Evolutionary conservation across 805 yeast genomes (phyloP).

Genomic region (Helenozyma rhizophorensis): DNA sequence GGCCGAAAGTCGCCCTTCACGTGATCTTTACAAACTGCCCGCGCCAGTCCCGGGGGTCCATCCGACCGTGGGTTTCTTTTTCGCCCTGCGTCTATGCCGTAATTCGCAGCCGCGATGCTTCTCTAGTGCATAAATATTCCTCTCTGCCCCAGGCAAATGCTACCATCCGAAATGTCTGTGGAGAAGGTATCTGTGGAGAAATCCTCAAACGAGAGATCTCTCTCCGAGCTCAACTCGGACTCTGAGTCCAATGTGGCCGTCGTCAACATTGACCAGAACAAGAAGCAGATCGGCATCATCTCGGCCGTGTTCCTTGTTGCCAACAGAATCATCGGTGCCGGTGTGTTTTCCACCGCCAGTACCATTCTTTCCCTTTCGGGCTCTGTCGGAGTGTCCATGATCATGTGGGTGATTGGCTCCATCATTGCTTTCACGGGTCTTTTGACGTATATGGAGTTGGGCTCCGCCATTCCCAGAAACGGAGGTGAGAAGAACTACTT

Average conservation of each 20-base stretch:
- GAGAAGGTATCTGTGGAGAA: no score
- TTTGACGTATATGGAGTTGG: slow-evolving; percentile 75
- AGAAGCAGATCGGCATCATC: slow-evolving; percentile 41
- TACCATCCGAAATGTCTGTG: slow-evolving; percentile 5
- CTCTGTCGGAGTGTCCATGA: slow-evolving; percentile 65
- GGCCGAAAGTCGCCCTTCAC: no score
- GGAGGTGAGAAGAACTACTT: slow-evolving; percentile 86
- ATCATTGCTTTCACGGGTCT: slow-evolving; percentile 49
- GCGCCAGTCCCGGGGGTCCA: no score
- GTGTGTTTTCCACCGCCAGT: slow-evolving; percentile 18
- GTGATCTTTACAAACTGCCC: no score
- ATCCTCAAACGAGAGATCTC: slow-evolving; percentile 13
- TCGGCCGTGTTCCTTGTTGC: slow-evolving; percentile 29
- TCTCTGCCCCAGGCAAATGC: no score
- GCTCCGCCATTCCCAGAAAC: slow-evolving; percentile 69
- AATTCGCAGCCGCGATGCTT: no score
- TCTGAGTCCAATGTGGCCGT: slow-evolving; percentile 17
- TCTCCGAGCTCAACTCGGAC: slow-evolving; percentile 2
- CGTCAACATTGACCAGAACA: slow-evolving; percentile 39
- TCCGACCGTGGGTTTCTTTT: no score
- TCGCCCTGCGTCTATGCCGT: no score
- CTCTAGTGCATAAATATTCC: no score
- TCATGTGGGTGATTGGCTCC: slow-evolving; percentile 75
- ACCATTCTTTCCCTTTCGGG: slow-evolving; percentile 39
- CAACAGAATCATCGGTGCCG: slow-evolving; percentile 20